Evolutionary conservation across 2,329 filamentous ascomycete species (phyloP).

Genomic region (Penicillium corylophilum): DNA sequence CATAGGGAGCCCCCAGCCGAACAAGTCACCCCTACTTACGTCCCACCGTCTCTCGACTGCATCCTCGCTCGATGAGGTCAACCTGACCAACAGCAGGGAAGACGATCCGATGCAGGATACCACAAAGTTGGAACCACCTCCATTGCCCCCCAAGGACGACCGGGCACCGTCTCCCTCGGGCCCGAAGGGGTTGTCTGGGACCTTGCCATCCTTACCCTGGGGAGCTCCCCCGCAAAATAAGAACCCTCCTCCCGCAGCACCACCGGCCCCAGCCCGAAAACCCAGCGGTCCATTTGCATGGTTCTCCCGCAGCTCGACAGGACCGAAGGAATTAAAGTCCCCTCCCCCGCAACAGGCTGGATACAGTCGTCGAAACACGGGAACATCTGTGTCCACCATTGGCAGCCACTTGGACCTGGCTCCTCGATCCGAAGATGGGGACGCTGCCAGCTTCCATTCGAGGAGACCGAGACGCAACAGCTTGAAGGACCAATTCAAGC

Average conservation of each 20-base stretch:
- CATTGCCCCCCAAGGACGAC: slow-evolving; percentile 35
- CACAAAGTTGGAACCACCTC: slow-evolving; percentile 29
- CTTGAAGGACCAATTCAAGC: slow-evolving; percentile 75
- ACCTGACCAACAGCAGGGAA: slow-evolving; percentile 61
- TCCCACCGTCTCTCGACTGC: slow-evolving; percentile 56
- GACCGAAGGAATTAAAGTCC: slow-evolving; percentile 57
- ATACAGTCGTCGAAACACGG: slow-evolving; percentile 66
- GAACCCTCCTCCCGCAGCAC: slow-evolving; percentile 38
- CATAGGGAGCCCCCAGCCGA: slow-evolving; percentile 31
- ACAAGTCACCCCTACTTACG: slow-evolving; percentile 55
- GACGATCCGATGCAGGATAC: slow-evolving; percentile 33
- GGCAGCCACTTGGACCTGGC: slow-evolving; percentile 79
- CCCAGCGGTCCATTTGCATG: slow-evolving; percentile 85
- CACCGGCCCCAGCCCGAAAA: slow-evolving; percentile 58
- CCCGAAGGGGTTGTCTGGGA: slow-evolving; percentile 64
- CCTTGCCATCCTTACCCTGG: slow-evolving; percentile 72
- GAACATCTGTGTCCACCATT: slow-evolving; percentile 74
- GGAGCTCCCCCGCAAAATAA: slow-evolving; percentile 55
- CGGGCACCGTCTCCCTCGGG: slow-evolving; percentile 31
- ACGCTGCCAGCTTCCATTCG: slow-evolving; percentile 44
- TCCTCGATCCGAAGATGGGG: slow-evolving; percentile 68
- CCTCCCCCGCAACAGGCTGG: slow-evolving; percentile 55
- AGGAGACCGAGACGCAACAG: slow-evolving; percentile 59
- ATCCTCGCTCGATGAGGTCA: slow-evolving; percentile 63
- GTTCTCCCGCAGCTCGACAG: slow-evolving; percentile 67